Evolutionary conservation across 2,329 filamentous ascomycete species (phyloP), one percentile per base, ranked within the genome.

Genomic region (Rhynchosporium graminicola): DNA sequence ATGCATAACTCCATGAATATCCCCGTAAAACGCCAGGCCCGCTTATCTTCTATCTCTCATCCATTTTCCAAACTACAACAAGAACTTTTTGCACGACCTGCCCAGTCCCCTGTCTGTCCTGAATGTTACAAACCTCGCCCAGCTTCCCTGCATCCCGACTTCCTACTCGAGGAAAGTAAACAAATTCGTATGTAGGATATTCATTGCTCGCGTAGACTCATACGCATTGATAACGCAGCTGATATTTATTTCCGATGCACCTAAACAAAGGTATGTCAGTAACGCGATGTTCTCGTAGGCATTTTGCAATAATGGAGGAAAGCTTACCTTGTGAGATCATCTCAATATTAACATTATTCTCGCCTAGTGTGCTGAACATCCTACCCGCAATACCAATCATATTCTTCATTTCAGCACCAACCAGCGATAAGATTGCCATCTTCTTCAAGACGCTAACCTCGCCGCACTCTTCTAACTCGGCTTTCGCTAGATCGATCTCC

Each of bases 171-270:
- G 82, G 77, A 97, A 98, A 1, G 93, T 97, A 75, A 99, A 98
- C 62, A 99, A 85, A 79, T 93, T 94, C 26, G 95, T 98, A 76
- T 99, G 95, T 68, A 99, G 83, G 72, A 98, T 92, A 75, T 96
- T 98, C 82, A 99, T 89, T 38, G 95, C 95, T 69, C 95, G 87
- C 69, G 93, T 92, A 28, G 95, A 93, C 74, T 98, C 92, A 68
- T 88, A 83, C 69, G 92, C 91, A 72, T 96, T 92, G 74, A 99
- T 96, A 51, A 99, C 95, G 74, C 95, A 99, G 10, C 92, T 97
- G 64, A 99, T 99, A 76, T 98, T 99, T 78, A 99, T 99, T 80
- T 99, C 95, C 75, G 93, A 97, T 31, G 95, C 95, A 72, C 93
- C 92, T 96, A 46, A 52, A 42, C 59, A 15, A 63, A 43, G 57